A percentile compares a stretch with the other conserved stretches of the same genome.
These are phyloP conservation scores for Ceratobasidium sp. DNA, from an alignment of 1,284 basidiomycete species.

Conservation along the genomic window DNA sequence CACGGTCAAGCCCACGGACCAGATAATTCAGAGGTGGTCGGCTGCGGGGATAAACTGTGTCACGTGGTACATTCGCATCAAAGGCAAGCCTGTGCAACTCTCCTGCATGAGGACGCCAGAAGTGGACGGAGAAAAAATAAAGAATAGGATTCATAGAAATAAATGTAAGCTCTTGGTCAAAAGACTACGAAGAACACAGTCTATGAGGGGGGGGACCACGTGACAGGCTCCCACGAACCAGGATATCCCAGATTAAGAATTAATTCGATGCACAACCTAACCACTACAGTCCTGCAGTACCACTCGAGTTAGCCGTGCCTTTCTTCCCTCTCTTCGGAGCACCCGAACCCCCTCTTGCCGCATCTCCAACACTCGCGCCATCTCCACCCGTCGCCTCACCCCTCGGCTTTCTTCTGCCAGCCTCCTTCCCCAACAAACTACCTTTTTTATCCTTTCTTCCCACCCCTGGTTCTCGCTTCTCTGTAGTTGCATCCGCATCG, in stretches of 20 bases:
- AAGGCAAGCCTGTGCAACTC: not conserved
- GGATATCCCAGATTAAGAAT: too few species aligned
- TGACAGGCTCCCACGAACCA: too few species aligned
- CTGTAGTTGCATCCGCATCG: not conserved
- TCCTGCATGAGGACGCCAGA: too few species aligned
- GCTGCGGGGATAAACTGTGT: not conserved
- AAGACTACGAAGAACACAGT: too few species aligned
- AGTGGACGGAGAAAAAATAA: too few species aligned
- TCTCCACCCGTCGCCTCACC: not conserved
- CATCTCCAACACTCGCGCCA: not conserved
- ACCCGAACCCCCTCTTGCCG: not conserved
- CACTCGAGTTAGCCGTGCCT: not conserved
- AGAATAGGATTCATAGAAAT: too few species aligned
- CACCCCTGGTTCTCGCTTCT: not conserved
- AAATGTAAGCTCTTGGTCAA: too few species aligned
- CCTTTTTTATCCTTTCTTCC: conserved; percentile 10
- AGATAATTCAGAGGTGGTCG: not conserved
- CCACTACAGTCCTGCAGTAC: not conserved
- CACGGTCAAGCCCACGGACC: not conserved
- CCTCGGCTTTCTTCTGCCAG: not conserved
- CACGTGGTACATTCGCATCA: not conserved
- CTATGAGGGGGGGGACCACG: too few species aligned
- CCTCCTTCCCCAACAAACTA: not conserved
- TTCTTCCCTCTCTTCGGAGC: not conserved
- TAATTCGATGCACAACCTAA: too few species aligned